These are phyloP conservation scores for Pseudozyma hubeiensis DNA, from an alignment of 1,284 basidiomycete species.

Conservation along the genomic window DNA sequence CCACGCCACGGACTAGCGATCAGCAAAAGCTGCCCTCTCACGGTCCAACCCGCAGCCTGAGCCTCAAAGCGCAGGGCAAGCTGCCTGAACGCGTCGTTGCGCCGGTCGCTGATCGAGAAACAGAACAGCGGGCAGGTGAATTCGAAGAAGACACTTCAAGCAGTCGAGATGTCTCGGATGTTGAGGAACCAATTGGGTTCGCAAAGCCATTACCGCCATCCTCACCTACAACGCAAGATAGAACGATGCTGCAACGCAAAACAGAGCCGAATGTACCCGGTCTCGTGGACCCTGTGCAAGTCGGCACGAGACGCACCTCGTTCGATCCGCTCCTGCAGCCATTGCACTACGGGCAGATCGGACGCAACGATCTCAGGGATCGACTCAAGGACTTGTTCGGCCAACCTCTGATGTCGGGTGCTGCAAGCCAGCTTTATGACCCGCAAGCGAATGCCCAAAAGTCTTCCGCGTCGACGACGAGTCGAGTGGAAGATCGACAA, in stretches of 20 bases:
- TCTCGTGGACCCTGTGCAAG: not conserved
- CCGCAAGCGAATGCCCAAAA: not conserved
- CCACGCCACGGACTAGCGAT: not conserved
- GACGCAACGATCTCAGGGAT: conserved; percentile 26
- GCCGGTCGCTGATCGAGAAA: not conserved
- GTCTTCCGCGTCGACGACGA: not conserved
- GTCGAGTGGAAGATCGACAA: not conserved
- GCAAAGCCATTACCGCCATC: not conserved
- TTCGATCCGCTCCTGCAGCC: conserved; percentile 37
- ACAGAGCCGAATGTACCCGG: not conserved
- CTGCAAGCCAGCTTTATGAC: not conserved
- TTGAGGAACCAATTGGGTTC: conserved; percentile 2
- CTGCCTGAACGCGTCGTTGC: conserved; percentile 25
- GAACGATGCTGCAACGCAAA: not conserved
- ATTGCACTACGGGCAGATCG: conserved; percentile 15
- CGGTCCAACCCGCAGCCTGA: conserved; percentile 15
- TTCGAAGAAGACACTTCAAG: conserved; percentile 50
- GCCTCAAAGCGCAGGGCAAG: conserved; percentile 38
- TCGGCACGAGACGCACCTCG: conserved; percentile 12
- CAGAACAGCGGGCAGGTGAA: conserved; percentile 23
- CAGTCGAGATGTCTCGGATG: conserved; percentile 42
- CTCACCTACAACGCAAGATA: not conserved
- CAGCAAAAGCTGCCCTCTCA: not conserved
- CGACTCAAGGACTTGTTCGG: conserved; percentile 53
- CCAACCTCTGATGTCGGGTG: conserved; percentile 32